A percentile compares a stretch with the other conserved stretches of the same genome.
phyloP scores from a whole-genome alignment of 495 filamentous ascomycete genomes.

The Neurospora pannonica region DNA sequence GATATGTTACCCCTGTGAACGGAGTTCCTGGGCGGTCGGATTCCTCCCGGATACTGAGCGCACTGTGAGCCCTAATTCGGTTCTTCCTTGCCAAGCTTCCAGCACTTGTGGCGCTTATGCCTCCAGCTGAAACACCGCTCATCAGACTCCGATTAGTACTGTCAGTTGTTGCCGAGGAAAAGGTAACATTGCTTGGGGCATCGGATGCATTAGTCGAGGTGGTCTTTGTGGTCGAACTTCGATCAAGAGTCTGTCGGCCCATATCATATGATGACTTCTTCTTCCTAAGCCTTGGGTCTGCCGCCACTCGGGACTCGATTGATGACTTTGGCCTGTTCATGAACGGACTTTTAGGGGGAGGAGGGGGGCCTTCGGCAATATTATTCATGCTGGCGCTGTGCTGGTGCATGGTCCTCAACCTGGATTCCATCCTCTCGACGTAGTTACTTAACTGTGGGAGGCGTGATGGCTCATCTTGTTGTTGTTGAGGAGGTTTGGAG shows the following conservation, averaged over 20 bases:
- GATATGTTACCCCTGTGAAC: constrained; percentile 68
- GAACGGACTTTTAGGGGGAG: constrained; percentile 49
- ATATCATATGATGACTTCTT: constrained; percentile 84
- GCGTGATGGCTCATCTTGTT: constrained; percentile 39
- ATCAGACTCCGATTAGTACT: constrained; percentile 78
- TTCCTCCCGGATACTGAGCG: constrained; percentile 43
- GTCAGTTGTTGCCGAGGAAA: constrained; percentile 60
- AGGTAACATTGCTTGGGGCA: constrained; percentile 61
- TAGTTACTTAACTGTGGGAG: constrained; percentile 71
- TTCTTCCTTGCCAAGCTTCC: constrained; percentile 79
- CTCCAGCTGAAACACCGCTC: constrained; percentile 85
- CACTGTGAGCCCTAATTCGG: constrained; percentile 39
- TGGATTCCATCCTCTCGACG: constrained; percentile 79
- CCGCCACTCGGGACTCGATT: constrained; percentile 24
- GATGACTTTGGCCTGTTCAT: constrained; percentile 43
- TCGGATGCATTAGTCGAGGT: constrained; percentile 67
- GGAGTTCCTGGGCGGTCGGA: constrained; percentile 57
- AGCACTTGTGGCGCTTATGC: constrained; percentile 88
- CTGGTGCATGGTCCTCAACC: constrained; percentile 61
- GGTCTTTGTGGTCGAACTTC: constrained; percentile 81
- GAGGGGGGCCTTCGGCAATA: constrained; percentile 46
- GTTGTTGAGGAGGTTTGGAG: constrained; percentile 27
- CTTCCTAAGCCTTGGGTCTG: constrained; percentile 33
- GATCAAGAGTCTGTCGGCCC: constrained; percentile 54
- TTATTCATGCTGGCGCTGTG: constrained; percentile 38